These are phyloP conservation scores for Peronospora belbahrii DNA, from an alignment of 352 stramenopile species.

Conservation along the genomic window DNA sequence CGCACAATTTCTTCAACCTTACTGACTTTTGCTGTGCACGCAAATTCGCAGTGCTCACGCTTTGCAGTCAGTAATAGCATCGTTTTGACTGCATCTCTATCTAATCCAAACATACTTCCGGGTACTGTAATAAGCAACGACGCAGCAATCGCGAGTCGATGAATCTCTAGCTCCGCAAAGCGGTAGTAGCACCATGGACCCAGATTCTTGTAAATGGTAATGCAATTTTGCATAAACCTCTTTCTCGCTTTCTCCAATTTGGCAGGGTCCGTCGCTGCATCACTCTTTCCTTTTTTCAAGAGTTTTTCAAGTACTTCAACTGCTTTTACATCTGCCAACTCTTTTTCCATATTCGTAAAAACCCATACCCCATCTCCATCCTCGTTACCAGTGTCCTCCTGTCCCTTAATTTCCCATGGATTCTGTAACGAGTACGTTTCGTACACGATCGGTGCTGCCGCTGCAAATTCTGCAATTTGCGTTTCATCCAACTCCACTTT, in stretches of 20 bases:
- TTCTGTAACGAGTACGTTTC: slow-evolving; percentile 44
- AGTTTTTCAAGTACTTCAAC: slow-evolving; percentile 42
- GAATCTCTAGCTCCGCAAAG: slow-evolving; percentile 65
- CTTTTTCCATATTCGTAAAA: slow-evolving; percentile 32
- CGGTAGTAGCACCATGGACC: slow-evolving; percentile 71
- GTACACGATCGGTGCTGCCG: slow-evolving; percentile 54
- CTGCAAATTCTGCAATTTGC: slow-evolving; percentile 57
- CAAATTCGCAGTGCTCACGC: slow-evolving; percentile 34
- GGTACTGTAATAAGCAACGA: slow-evolving; percentile 48
- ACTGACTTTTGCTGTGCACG: slow-evolving; percentile 40
- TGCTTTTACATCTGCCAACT: slow-evolving; percentile 42
- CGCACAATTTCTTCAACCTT: slow-evolving; percentile 55
- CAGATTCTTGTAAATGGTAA: slow-evolving; percentile 52
- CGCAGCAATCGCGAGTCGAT: slow-evolving; percentile 43
- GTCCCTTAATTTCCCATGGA: slow-evolving; percentile 15
- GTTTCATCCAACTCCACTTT: slow-evolving; percentile 52
- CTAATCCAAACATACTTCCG: slow-evolving; percentile 48
- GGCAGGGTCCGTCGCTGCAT: slow-evolving; percentile 20
- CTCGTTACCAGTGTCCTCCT: slow-evolving; percentile 3
- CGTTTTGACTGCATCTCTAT: slow-evolving; percentile 43
- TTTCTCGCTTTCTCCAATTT: slow-evolving; percentile 43
- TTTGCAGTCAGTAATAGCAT: slow-evolving; percentile 42
- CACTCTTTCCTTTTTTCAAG: slow-evolving; percentile 43
- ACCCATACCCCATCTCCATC: slow-evolving; percentile 16
- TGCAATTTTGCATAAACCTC: slow-evolving; percentile 52